Evolutionary conservation across 78 protist species (phyloP).

Genomic region (Isochrysis galbana): DNA sequence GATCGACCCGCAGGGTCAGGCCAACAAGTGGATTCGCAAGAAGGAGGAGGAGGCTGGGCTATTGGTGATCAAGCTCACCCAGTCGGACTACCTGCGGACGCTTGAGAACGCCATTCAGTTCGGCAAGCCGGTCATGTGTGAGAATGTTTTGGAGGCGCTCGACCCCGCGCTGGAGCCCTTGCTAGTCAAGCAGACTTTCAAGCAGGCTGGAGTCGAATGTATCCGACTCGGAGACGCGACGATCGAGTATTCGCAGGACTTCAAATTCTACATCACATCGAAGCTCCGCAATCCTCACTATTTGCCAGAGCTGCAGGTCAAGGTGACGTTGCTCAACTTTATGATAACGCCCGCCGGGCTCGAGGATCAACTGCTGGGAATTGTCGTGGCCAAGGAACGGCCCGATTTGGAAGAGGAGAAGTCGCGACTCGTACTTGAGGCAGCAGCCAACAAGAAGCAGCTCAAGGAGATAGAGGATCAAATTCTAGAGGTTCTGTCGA

Average conservation of each 20-base stretch:
- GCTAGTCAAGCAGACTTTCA: slow-evolving; percentile 58
- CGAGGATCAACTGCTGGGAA: slow-evolving; percentile 74
- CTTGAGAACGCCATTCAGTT: slow-evolving; percentile 71
- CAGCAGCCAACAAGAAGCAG: slow-evolving; percentile 36
- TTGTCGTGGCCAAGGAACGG: slow-evolving; percentile 72
- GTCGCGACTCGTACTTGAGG: slow-evolving; percentile 49
- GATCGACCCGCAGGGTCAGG: slow-evolving; percentile 95
- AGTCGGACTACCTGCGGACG: slow-evolving; percentile 54
- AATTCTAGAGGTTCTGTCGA: slow-evolving; percentile 60
- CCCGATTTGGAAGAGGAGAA: slow-evolving; percentile 75
- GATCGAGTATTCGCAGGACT: slow-evolving; percentile 59
- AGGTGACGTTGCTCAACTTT: slow-evolving; percentile 75
- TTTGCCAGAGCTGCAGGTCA: slow-evolving; percentile 63
- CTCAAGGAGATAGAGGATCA: slow-evolving; percentile 77
- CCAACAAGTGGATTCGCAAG: slow-evolving; percentile 81
- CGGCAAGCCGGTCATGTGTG: slow-evolving; percentile 68
- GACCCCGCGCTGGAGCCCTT: slow-evolving; percentile 79
- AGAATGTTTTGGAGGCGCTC: slow-evolving; percentile 57
- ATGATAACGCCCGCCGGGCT: slow-evolving; percentile 74
- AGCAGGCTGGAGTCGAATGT: slow-evolving; percentile 49
- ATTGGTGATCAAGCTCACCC: slow-evolving; percentile 63
- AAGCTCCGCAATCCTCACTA: slow-evolving; percentile 69
- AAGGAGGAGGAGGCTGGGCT: slow-evolving; percentile 57
- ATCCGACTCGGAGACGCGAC: slow-evolving; percentile 76
- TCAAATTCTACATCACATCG: slow-evolving; percentile 68